Evolutionary conservation across 1,284 basidiomycete species (phyloP).

Genomic region (Rhizopogon parksii): DNA sequence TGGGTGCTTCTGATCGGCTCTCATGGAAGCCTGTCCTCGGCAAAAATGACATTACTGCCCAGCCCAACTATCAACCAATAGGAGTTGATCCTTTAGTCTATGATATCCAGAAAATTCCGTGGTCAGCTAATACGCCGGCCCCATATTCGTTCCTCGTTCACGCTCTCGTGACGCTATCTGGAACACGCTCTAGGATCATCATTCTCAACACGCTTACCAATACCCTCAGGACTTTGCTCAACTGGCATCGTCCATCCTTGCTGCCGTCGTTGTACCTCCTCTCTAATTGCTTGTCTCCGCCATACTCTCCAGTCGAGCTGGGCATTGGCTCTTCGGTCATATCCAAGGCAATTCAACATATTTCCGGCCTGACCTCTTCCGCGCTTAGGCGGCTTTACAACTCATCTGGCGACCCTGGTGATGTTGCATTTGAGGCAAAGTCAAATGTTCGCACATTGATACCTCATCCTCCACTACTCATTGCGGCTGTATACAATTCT

Average conservation of each 20-base stretch:
- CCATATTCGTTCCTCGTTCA: slow-evolving; percentile 83
- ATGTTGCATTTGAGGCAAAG: slow-evolving; percentile 82
- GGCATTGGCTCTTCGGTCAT: slow-evolving; percentile 75
- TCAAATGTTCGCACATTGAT: slow-evolving; percentile 71
- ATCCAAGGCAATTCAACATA: slow-evolving; percentile 73
- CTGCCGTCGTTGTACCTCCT: slow-evolving; percentile 83
- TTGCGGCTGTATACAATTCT: slow-evolving; percentile 58
- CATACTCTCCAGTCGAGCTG: slow-evolving; percentile 69
- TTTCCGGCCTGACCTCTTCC: slow-evolving; percentile 68
- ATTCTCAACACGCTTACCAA: slow-evolving; percentile 84
- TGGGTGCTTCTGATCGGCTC: not conserved
- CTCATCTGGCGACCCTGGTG: slow-evolving; percentile 68
- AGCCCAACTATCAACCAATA: slow-evolving; percentile 29
- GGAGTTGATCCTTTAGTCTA: slow-evolving; percentile 42
- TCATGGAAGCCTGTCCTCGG: slow-evolving; percentile 2
- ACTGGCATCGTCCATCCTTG: slow-evolving; percentile 65
- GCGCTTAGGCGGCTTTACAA: slow-evolving; percentile 65
- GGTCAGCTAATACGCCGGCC: slow-evolving; percentile 37
- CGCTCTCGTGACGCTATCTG: slow-evolving; percentile 64
- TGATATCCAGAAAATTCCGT: slow-evolving; percentile 30
- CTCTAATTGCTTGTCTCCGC: slow-evolving; percentile 80
- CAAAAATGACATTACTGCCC: not conserved
- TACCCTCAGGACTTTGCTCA: slow-evolving; percentile 62
- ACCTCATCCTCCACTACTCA: slow-evolving; percentile 63
- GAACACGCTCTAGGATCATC: slow-evolving; percentile 75